Conservation (phyloP, 2,329 filamentous ascomycete species). For the Akanthomyces lecanii region DNA sequence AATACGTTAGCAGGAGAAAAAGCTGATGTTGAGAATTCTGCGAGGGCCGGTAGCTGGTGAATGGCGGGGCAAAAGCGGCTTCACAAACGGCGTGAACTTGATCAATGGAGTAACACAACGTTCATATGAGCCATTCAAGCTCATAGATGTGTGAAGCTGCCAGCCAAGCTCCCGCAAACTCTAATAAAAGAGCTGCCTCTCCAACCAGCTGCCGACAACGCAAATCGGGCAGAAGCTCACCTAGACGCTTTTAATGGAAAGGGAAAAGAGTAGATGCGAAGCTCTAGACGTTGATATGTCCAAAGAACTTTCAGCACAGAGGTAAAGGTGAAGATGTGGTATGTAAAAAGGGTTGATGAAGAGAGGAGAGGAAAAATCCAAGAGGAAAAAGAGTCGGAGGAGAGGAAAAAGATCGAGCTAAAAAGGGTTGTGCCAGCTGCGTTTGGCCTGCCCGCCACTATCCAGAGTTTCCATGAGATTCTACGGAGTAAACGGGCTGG, state of each 20-base stretch:
- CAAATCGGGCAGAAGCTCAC: constrained; percentile 19
- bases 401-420: constrained; percentile 26
- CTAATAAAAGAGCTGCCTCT: background rate
- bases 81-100: background rate
- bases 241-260: constrained; percentile 22
- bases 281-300: constrained; percentile 24
- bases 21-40: background rate
- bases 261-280: constrained; percentile 18
- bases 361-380: constrained; percentile 22
- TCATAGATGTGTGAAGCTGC: background rate
- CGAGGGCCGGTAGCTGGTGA: background rate
- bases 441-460: constrained; percentile 25
- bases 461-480: constrained; percentile 44
- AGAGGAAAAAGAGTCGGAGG: constrained; percentile 20
- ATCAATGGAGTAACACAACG: background rate
- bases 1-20: constrained; percentile 17
- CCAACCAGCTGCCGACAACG: background rate
- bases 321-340: constrained; percentile 19
- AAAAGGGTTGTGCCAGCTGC: constrained; percentile 31
- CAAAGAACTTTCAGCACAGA: constrained; percentile 25
- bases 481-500: constrained; percentile 30
- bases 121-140: background rate
- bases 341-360: constrained; percentile 20
- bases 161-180: background rate
- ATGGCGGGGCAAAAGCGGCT: constrained; percentile 5